Evolutionary conservation across 1,284 basidiomycete genomes (phyloP), one percentile per base, ranked within the genome.

Genomic region (Boletus semigastroideus): DNA sequence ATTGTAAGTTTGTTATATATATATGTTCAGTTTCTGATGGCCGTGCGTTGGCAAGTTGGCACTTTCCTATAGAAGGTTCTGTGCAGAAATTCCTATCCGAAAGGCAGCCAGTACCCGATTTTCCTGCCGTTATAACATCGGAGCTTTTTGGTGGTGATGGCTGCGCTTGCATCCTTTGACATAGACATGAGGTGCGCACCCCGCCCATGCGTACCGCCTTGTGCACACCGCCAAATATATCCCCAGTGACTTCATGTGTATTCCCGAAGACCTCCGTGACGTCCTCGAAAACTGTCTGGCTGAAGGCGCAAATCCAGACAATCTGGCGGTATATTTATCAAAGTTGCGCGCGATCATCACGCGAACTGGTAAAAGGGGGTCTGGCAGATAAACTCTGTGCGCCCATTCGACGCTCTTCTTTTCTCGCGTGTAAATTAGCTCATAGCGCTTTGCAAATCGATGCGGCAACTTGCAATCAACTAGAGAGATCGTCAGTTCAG

Each of bases 301-400:
- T 8, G 94, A 98, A 71, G 92, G 96, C 50, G 94, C 95, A 30
- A 89, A 83, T 0, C 79, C 82, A 8, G 86, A 90, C 48, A 94
- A 91, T 54, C 85, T 99, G 54, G 92, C 96, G 47, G 74, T 87
- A 2, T 97, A 94, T 73, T 82, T 98, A 5, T 96, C 97, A 19
- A 84, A 84, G 56, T 94, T 98, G 43, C 87, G 96, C 43, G 82
- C 84, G 60, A 97, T 98, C 68, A 98, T 99, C 69, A 96, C 94
- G 47, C 87, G 84, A n/a, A n/a, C n/a, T n/a, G n/a, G n/a, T n/a
- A n/a, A n/a, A n/a, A n/a, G n/a, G n/a, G n/a, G n/a, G n/a, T n/a
- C n/a, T n/a, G n/a, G n/a, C n/a, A n/a, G n/a, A n/a, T n/a, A n/a
- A n/a, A n/a, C n/a, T n/a, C n/a, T n/a, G n/a, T n/a, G n/a, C n/a